Base-by-base conservation (phyloP, 2,329 filamentous ascomycete genomes). In the Penicillium crustosum region DNA sequence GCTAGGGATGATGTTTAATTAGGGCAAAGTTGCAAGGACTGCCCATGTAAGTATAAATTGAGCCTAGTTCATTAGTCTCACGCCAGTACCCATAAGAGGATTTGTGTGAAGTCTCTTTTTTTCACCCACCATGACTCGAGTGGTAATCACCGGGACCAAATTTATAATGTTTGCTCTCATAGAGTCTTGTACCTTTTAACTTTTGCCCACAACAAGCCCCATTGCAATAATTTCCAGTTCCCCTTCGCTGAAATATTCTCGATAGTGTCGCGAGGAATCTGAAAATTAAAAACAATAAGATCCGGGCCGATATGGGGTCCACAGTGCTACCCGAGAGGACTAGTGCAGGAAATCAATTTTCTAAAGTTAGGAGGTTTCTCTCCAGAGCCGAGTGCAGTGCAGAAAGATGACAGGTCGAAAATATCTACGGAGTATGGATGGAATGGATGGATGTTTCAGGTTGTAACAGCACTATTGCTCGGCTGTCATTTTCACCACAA, bases 141-240 rank as follows among this genome's bases (percentile, higher is more conserved):
- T 57, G 9, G 17, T 25, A 19, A 60, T 43, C 4, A 49, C 53
- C n/a, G 42, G 45, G n/a, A 59, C 41, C 0, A 57, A n/a, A 35
- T 58, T 41, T 13, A 49, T 17, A 3, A 23, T 42, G 23, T 53
- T 57, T 10, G 64, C 33, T 38, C 19, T 61, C 39, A 38, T 55
- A 61, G 8, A 58, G 39, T 10, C 13, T 9, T 13, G 50, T 49
- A 10, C 53, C 57, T 39, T 39, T 58, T 49, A 8, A 17, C 1
- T 13, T 31, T 31, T 31, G 4, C 29, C 12, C 59, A 61, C 38
- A 63, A 53, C 15, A 66, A 23, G 10, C 60, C 60, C 62, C 53
- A 63, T 41, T 60, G 49, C 8, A 68, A 54, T 19, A 6, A 59
- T 21, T 50, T 49, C 63, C 65, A 17, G 64, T 53, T 2, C 62